Percentiles rank a stretch among this genome's conserved stretches.
These are phyloP conservation scores for Entonaema liquescens DNA, from an alignment of 495 filamentous ascomycete genomes.

Conservation along the genomic window DNA sequence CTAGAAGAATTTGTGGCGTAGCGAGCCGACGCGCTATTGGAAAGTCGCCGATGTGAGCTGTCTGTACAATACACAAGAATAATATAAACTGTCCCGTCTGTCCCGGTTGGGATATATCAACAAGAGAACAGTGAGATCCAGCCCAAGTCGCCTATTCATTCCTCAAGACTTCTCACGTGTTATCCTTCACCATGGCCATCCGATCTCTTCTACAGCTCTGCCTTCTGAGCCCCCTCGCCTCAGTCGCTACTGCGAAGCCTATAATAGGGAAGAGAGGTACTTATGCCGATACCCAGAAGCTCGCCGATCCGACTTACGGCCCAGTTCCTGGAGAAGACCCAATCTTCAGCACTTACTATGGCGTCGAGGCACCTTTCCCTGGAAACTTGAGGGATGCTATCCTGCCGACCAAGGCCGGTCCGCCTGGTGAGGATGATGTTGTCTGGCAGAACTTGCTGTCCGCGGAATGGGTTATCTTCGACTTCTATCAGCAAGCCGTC, in stretches of 20 bases:
- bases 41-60: slow-evolving; percentile 14
- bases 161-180: slow-evolving; percentile 11
- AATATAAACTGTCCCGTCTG: slow-evolving; percentile 34
- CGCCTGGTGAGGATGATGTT: slow-evolving; percentile 54
- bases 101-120: slow-evolving; percentile 9
- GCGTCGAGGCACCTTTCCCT: slow-evolving; percentile 55
- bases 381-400: slow-evolving; percentile 55
- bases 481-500: slow-evolving; percentile 62
- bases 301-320: slow-evolving; percentile 51
- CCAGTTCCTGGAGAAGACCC: slow-evolving; percentile 55
- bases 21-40: slow-evolving; percentile 29
- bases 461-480: slow-evolving; percentile 65
- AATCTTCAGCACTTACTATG: slow-evolving; percentile 55
- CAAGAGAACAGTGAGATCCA: neutral
- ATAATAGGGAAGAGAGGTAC: slow-evolving; percentile 19
- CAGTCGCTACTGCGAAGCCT: slow-evolving; percentile 29
- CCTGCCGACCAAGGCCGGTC: slow-evolving; percentile 51
- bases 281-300: slow-evolving; percentile 44
- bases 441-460: slow-evolving; percentile 63
- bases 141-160: slow-evolving; percentile 12
- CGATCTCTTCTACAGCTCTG: slow-evolving; percentile 37
- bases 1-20: slow-evolving; percentile 28
- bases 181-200: slow-evolving; percentile 27
- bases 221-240: slow-evolving; percentile 26
- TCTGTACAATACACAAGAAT: slow-evolving; percentile 25